phyloP scores from a whole-genome alignment of 805 yeast species.

The Kregervanrija pseudodelftensis region DNA sequence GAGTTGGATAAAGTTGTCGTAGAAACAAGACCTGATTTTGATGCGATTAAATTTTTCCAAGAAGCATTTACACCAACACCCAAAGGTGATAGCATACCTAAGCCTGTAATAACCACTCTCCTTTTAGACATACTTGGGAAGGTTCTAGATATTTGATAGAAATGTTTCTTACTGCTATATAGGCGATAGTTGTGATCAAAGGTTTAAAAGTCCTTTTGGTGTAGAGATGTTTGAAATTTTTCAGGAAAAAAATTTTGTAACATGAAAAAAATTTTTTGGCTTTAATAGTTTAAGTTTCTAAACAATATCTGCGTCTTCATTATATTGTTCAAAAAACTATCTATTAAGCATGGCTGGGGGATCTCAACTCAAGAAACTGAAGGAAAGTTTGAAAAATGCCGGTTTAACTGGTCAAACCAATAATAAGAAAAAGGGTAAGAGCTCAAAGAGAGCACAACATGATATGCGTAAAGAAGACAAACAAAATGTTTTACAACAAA shows the following conservation, averaged over 20 bases:
- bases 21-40: constrained; percentile 53
- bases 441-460: constrained; percentile 42
- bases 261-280: not conserved
- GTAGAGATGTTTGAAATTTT: not conserved
- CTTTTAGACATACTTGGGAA: constrained; percentile 10
- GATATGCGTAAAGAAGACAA: constrained; percentile 68
- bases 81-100: constrained; percentile 81
- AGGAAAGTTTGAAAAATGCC: constrained; percentile 64
- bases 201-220: constrained; percentile 2
- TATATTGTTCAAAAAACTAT: constrained; percentile 37
- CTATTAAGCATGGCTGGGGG: constrained; percentile 45
- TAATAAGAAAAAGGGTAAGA: constrained; percentile 47
- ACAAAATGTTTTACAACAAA: constrained; percentile 44
- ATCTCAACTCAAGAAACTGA: constrained; percentile 78
- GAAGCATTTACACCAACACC: constrained; percentile 57
- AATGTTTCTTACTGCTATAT: too few relatives aligned
- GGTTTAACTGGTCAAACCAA: constrained; percentile 88
- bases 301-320: not conserved
- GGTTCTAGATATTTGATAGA: not conserved
- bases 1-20: constrained; percentile 39
- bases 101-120: constrained; percentile 87
- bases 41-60: constrained; percentile 48
- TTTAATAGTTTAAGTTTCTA: not conserved
- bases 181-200: not conserved
- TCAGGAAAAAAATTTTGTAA: not conserved